phyloP scores from a whole-genome alignment of 2,329 filamentous ascomycete genomes.

The Trichophyton benhamiae region DNA sequence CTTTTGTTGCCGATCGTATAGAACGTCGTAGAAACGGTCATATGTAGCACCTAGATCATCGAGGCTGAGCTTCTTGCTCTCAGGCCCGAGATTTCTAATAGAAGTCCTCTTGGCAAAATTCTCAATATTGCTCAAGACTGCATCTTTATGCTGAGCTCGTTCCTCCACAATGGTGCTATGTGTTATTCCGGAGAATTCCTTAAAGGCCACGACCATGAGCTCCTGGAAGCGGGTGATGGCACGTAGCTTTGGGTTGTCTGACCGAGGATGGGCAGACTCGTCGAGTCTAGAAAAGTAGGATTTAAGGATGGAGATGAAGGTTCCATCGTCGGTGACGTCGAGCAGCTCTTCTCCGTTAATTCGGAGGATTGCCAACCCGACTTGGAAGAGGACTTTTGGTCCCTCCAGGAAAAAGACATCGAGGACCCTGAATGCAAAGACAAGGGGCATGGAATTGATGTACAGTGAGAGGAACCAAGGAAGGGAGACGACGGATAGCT shows the following conservation, averaged over 20 bases:
- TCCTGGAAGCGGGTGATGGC: constrained; percentile 95
- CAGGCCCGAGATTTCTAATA: constrained; percentile 85
- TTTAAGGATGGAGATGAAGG: constrained; percentile 93
- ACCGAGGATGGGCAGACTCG: constrained; percentile 90
- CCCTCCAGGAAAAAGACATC: constrained; percentile 98
- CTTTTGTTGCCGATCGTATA: constrained; percentile 85
- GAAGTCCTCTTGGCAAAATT: constrained; percentile 95
- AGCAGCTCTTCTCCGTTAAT: constrained; percentile 95
- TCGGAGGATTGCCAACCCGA: constrained; percentile 87
- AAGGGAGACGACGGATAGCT: constrained; percentile 90
- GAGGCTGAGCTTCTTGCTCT: constrained; percentile 77
- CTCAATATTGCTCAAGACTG: constrained; percentile 89
- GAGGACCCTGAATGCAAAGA: constrained; percentile 90
- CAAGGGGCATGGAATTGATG: constrained; percentile 98
- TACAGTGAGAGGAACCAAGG: constrained; percentile 98
- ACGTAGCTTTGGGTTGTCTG: constrained; percentile 84
- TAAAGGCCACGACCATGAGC: constrained; percentile 97
- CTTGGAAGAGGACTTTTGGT: constrained; percentile 92
- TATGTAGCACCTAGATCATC: constrained; percentile 85
- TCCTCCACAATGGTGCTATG: constrained; percentile 84
- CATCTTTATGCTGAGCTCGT: constrained; percentile 82
- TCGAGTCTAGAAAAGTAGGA: constrained; percentile 86
- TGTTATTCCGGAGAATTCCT: constrained; percentile 91
- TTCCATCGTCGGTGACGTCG: constrained; percentile 85
- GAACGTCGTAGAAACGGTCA: constrained; percentile 80